Evolutionary conservation across 2,329 filamentous ascomycete genomes (phyloP), one percentile per base, ranked within the genome.

Genomic region (Shiraia sp.): DNA sequence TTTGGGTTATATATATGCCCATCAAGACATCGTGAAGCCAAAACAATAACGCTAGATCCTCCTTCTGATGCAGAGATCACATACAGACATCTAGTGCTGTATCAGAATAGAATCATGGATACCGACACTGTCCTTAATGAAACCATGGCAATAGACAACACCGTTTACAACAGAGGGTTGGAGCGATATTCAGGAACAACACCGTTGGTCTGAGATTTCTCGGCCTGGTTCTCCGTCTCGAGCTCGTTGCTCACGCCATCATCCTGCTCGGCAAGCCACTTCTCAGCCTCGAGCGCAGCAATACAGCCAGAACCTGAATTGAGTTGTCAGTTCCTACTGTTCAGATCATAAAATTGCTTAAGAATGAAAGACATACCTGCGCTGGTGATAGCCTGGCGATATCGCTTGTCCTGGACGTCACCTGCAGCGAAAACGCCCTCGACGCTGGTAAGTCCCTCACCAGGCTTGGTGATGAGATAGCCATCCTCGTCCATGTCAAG

Each of bases 381-480:
- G 75, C 91, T 96, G 53, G 93, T 99, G 56, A 99, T 95, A 32
- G 93, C 93, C 77, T 99, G 93, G 69, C 93, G 83, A 72, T 99
- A 99, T 67, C 86, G 84, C 85, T 97, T 99, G 71, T 99, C 95
- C 77, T 99, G 93, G 8, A 99, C 95, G 68, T 99, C 93, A 52
- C 93, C 93, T 8, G 92, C 93, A 26, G 93, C 93, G 67, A 96
- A 99, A 14, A 99, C 90, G 69, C 93, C 93, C 66, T 90, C 83
- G 5, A 96, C 73, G 72, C 83, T 96, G 33, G 93, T 99, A 65
- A 87, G 79, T 45, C 90, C 90, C 32, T 90, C 92, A 42, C 93
- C 95, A 3, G 93, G 87, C 71, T 87, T 82, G 42, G 93, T 99
- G 59, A 90, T 71, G 45, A 99, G 83, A 73, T 99, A 99, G 15